Base-by-base conservation (phyloP, 345 rosid genomes). In the Chamaenerion angustifolium region DNA sequence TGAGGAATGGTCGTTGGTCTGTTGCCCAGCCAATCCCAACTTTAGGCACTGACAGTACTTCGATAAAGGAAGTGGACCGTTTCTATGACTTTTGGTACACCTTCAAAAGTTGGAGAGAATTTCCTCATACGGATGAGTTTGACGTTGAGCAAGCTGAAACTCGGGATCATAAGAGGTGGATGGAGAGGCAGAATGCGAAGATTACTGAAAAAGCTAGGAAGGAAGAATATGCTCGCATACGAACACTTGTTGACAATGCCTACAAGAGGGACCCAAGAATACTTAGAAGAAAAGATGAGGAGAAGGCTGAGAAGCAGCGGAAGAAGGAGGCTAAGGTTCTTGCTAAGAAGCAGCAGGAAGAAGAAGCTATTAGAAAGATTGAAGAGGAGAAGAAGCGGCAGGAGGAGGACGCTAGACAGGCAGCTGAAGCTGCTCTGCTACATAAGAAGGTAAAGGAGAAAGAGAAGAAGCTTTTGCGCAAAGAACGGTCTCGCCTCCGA, bases 21-120 rank as follows among this genome's bases (percentile, higher is more conserved):
- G 85, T 83, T 56, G 69, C 45, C 58, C 96, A 80, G 65, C 88
- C 88, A 27, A 12, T 83, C 40, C 94, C 95, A 62, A 61, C 79
- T n/a, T 54, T 93, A 43, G 99, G 99, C 21, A 84, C 77, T 57
- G 95, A 85, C 17, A 69, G 42, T 58, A 68, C 95, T 44, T 37
- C 79, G 10, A 55, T 88, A 25, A 77, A 79, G 66, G 90, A 82
- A 16, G 96, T 82, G 4, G 96, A 85, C 48, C 71, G 31, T 58
- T 93, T 92, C 64, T 93, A 88, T 65, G 52, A 81, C 66, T 93
- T 85, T 56, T 93, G 99, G 99, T 88, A 88, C 59, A 50, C 41
- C 66, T 93, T 85, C 65, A 93, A 71, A 72, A 93, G 99, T 67
- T 93, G 99, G 99, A 85, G 99, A 46, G 99, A 93, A 59, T 93